Base-by-base conservation (phyloP, 345 rosid genomes). In the Linum trigynum region DNA sequence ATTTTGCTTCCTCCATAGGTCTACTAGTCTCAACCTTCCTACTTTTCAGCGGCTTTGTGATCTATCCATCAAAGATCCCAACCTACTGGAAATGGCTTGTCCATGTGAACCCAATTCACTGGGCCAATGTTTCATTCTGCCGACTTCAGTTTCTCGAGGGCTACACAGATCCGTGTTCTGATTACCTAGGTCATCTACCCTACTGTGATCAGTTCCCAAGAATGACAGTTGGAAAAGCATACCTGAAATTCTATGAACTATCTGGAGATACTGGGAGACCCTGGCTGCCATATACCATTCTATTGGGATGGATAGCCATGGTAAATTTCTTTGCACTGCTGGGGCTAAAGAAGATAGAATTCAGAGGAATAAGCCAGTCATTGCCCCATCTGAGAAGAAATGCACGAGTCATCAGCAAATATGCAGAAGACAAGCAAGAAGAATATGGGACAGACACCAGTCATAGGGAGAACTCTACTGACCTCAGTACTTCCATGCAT, bases 111-210 rank as follows among this genome's bases (percentile, higher is more conserved):
- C 75, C 81, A 64, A 62, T 68, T 35, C 73, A 68, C 59, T 71
- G 69, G 73, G 78, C 81, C 38, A 74, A 74, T 39, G 64, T 74
- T 66, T 66, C 68, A 48, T 74, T 53, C 56, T 71, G 81, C 78
- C 68, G 55, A 51, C n/a, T 59, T 40, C 78, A 78, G 43, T 71
- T 78, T 35, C 57, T 12, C 2, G 59, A 65, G 48, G 66, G 71
- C 62, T 78, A 68, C 38, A n/a, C 15, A 65, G 66, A 71, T 32
- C 66, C 75, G 7, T 74, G 78, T 45, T 55, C 71, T 7, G 41
- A 65, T 66, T 68, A 74, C 65, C 63, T 23, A 5, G 61, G 53
- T 40, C 65, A 71, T 62, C 74, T 74, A 51, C 75, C 78, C 23
- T 74, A 42, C 62, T 77, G 71, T 63, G 64, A 71, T 63, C 76